Evolutionary conservation across 2,329 filamentous ascomycete genomes (phyloP).

Genomic region (Daldinia sp.): DNA sequence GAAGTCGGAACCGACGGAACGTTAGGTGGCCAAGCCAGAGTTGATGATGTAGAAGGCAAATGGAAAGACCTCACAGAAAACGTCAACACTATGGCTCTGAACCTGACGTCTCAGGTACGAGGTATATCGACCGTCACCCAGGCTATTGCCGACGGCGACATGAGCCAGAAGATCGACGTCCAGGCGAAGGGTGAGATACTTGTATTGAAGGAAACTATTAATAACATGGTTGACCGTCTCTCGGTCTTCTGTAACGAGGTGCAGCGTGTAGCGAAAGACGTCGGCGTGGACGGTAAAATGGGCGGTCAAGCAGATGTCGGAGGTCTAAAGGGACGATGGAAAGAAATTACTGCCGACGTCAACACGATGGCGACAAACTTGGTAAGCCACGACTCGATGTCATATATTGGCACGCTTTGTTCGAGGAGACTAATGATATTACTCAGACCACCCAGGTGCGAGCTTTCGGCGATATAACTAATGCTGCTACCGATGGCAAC

Average conservation of each 20-base stretch:
- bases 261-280: slow-evolving; percentile 93
- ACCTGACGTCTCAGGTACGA: slow-evolving; percentile 78
- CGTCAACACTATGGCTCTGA: slow-evolving; percentile 79
- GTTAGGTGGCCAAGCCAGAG: slow-evolving; percentile 89
- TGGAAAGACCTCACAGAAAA: slow-evolving; percentile 97
- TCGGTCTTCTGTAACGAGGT: slow-evolving; percentile 97
- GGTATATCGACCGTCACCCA: slow-evolving; percentile 95
- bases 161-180: slow-evolving; percentile 95
- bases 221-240: slow-evolving; percentile 96
- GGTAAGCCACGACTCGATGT: slow-evolving; percentile 50
- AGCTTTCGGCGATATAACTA: slow-evolving; percentile 98
- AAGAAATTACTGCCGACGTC: slow-evolving; percentile 96
- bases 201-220: slow-evolving; percentile 94
- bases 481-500: slow-evolving; percentile 94
- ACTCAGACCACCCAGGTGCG: slow-evolving; percentile 89
- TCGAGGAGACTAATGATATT: neutral
- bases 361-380: slow-evolving; percentile 86
- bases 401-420: neutral
- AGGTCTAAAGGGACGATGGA: slow-evolving; percentile 93
- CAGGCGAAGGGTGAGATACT: slow-evolving; percentile 95
- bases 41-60: slow-evolving; percentile 95
- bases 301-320: slow-evolving; percentile 95
- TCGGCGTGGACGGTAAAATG: slow-evolving; percentile 98
- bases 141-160: slow-evolving; percentile 93
- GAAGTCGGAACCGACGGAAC: slow-evolving; percentile 97